Conservation (phyloP, 306 rosid species). For the Mimosa pudica region DNA sequence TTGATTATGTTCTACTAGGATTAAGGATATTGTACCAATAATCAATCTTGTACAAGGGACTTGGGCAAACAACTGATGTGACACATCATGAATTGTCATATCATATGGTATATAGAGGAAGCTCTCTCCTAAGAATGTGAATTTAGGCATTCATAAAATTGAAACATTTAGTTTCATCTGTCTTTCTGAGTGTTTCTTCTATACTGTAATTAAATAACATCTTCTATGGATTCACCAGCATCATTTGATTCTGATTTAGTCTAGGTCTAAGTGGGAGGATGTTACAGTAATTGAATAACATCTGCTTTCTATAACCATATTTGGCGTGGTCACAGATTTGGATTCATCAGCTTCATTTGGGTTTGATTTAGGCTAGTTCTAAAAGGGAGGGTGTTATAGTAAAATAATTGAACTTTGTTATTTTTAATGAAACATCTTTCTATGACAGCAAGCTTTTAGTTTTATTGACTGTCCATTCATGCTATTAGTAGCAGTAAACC, state of each 20-base stretch:
- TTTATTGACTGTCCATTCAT: background rate
- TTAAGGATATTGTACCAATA: background rate
- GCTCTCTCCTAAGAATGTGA: background rate
- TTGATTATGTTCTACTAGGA: background rate
- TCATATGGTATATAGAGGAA: constrained; percentile 15
- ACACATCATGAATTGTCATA: background rate
- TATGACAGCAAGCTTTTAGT: constrained; percentile 20
- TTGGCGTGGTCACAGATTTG: background rate
- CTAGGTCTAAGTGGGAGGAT: background rate
- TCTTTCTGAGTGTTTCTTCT: constrained; percentile 6
- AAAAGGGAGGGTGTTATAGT: background rate
- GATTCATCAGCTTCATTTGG: constrained; percentile 5
- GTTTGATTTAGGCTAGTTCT: constrained; percentile 16
- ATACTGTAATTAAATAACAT: background rate
- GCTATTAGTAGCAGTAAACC: constrained; percentile 4
- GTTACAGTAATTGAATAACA: background rate
- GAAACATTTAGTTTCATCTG: constrained; percentile 5
- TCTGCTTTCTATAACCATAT: background rate
- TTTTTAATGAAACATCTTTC: constrained; percentile 21
- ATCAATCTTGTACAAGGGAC: background rate
- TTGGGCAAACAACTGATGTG: background rate
- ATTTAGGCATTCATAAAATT: background rate
- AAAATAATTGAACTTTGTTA: constrained; percentile 21
- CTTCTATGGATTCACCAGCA: background rate
- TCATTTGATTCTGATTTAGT: constrained; percentile 20